These are phyloP conservation scores for Camelina neglecta DNA, from an alignment of 345 rosid genomes.

Conservation along the genomic window DNA sequence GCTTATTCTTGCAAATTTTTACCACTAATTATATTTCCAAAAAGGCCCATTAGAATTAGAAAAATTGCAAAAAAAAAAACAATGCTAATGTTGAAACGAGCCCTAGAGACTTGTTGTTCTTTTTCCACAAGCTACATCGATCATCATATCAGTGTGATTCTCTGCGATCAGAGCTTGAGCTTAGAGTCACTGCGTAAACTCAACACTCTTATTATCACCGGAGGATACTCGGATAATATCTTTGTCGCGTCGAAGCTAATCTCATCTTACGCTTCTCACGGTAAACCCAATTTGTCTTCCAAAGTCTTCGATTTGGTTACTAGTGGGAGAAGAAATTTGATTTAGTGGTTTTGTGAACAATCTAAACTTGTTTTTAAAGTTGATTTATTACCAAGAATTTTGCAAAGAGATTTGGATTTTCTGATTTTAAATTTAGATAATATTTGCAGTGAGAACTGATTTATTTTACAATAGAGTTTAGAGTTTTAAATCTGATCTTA, in stretches of 20 bases:
- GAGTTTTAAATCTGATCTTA: no score
- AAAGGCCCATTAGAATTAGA: no score
- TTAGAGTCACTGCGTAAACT: slow-evolving; percentile 50
- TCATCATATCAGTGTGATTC: slow-evolving; percentile 46
- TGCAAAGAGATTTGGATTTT: no score
- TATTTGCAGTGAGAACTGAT: no score
- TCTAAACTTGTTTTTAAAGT: no score
- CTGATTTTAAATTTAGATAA: no score
- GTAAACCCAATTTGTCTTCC: slow-evolving; percentile 44
- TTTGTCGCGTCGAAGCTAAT: slow-evolving; percentile 70
- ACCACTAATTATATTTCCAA: no score
- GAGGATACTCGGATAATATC: slow-evolving; percentile 56
- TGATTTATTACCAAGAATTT: no score
- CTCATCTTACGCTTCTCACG: slow-evolving; percentile 54
- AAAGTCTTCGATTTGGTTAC: slow-evolving; percentile 48
- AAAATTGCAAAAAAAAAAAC: no score
- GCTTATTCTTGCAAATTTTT: no score
- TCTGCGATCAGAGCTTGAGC: slow-evolving; percentile 31
- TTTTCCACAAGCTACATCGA: slow-evolving; percentile 48
- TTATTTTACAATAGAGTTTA: no score
- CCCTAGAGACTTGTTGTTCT: slow-evolving; percentile 16
- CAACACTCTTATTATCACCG: slow-evolving; percentile 56
- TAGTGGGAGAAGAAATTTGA: slow-evolving; percentile 28
- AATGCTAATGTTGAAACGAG: slow-evolving; percentile 17
- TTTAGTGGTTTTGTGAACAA: no score